phyloP scores from a whole-genome alignment of 2,329 filamentous ascomycete genomes.

The Botryotinia globosa region DNA sequence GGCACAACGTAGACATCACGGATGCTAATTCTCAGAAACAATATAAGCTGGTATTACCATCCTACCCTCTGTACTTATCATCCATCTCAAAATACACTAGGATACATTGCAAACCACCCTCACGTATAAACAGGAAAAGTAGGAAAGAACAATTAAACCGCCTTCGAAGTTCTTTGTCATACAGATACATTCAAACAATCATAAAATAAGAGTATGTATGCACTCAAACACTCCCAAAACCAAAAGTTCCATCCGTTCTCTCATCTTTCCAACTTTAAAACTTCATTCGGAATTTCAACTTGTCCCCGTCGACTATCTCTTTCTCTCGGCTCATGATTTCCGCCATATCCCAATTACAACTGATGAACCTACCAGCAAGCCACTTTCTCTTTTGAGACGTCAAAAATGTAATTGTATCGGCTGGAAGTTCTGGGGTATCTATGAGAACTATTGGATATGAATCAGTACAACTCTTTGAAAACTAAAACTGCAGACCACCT shows the following conservation, averaged over 20 bases:
- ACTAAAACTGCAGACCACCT: background rate
- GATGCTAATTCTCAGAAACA: no score
- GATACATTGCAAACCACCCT: no score
- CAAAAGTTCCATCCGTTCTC: background rate
- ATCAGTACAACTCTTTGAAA: background rate
- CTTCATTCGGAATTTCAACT: background rate
- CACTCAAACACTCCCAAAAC: background rate
- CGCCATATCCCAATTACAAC: background rate
- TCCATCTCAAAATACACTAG: no score
- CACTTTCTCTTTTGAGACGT: background rate
- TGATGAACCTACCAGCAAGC: background rate
- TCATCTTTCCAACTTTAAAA: background rate
- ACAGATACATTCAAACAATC: background rate
- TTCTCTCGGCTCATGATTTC: background rate
- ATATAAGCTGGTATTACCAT: no score
- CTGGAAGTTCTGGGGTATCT: background rate
- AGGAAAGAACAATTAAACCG: no score
- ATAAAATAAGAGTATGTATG: background rate
- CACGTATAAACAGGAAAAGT: no score
- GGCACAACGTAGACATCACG: no score
- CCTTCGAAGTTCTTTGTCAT: no score
- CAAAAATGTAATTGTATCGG: background rate
- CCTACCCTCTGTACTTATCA: no score
- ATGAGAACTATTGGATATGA: background rate
- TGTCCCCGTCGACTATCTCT: background rate